phyloP scores from a whole-genome alignment of 139 green algal genomes.

The Chlorella sp. region DNA sequence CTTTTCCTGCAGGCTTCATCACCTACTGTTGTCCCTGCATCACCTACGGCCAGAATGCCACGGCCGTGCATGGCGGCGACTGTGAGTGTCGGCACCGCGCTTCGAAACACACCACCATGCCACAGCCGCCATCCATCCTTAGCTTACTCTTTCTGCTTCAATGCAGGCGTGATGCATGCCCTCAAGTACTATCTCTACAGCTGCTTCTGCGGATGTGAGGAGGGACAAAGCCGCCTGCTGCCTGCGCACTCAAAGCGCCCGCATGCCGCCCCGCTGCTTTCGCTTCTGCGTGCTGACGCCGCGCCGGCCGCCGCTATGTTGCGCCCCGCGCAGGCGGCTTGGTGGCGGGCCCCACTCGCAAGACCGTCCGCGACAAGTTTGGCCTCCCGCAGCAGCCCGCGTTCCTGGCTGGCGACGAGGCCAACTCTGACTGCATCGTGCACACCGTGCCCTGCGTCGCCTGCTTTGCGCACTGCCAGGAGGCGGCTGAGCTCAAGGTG shows the following conservation, averaged over 20 bases:
- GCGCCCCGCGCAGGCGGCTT: no score
- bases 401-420: constrained; percentile 2
- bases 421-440: constrained; percentile 17
- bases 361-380: constrained; percentile 2
- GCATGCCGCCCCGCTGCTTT: no score
- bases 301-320: no score
- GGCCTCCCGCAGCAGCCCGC: constrained; percentile 1
- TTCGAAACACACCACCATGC: neutral
- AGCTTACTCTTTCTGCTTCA: neutral
- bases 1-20: constrained; percentile 10
- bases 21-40: constrained; percentile 6
- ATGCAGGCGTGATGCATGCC: neutral
- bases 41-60: constrained; percentile 8
- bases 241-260: no score
- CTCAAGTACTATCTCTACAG: constrained; percentile 24
- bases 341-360: constrained; percentile 20
- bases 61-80: neutral
- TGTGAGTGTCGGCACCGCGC: neutral
- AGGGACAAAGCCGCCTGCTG: no score
- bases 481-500: no score
- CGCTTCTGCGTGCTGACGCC: no score
- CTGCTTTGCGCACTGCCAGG: constrained; percentile 25
- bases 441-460: constrained; percentile 18
- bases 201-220: constrained; percentile 21
- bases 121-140: neutral